A percentile compares a stretch with the other conserved stretches of the same genome.
Evolutionary conservation across 1,139 yeast genomes (phyloP).

Genomic region (Nakaseomyces glabratus): DNA sequence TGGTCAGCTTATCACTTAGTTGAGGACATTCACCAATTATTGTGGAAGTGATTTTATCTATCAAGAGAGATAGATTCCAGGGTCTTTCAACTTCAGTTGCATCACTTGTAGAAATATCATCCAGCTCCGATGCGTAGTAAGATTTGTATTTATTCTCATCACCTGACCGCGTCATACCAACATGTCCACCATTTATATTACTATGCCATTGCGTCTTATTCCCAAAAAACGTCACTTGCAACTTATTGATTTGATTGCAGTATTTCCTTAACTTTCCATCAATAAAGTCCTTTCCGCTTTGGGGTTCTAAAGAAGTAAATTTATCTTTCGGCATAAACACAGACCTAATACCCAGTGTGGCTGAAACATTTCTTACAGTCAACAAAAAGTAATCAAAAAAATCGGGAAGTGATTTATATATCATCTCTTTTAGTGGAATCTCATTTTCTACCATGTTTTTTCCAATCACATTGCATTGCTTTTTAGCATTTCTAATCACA

Average conservation of each 20-base stretch:
- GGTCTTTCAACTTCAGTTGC: conserved; percentile 21
- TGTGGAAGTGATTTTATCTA: conserved; percentile 23
- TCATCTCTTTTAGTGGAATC: conserved; percentile 24
- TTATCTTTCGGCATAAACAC: conserved; percentile 43
- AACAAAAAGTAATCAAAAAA: conserved; percentile 40
- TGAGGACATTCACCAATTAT: conserved; percentile 31
- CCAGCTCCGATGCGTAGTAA: conserved; percentile 30
- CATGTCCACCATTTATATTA: conserved; percentile 17
- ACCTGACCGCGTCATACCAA: conserved; percentile 19
- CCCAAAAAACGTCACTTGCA: conserved; percentile 22
- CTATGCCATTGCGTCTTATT: conserved; percentile 23
- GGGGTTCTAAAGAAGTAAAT: conserved; percentile 31
- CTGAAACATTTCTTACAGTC: conserved; percentile 29
- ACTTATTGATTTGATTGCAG: conserved; percentile 22
- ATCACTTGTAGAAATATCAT: conserved; percentile 26
- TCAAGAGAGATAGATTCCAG: conserved; percentile 22
- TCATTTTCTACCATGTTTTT: conserved; percentile 27
- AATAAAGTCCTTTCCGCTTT: conserved; percentile 36
- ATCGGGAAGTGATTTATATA: conserved; percentile 39
- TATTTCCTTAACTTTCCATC: conserved; percentile 38
- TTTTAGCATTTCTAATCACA: conserved; percentile 37
- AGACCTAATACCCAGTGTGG: conserved; percentile 52
- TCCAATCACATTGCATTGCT: conserved; percentile 38
- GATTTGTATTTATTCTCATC: conserved; percentile 11
- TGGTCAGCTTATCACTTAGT: conserved; percentile 21